A percentile compares a stretch with the other conserved stretches of the same genome.
These are phyloP conservation scores for Samsoniella hepiali DNA, from an alignment of 2,329 filamentous ascomycete genomes.

Conservation along the genomic window DNA sequence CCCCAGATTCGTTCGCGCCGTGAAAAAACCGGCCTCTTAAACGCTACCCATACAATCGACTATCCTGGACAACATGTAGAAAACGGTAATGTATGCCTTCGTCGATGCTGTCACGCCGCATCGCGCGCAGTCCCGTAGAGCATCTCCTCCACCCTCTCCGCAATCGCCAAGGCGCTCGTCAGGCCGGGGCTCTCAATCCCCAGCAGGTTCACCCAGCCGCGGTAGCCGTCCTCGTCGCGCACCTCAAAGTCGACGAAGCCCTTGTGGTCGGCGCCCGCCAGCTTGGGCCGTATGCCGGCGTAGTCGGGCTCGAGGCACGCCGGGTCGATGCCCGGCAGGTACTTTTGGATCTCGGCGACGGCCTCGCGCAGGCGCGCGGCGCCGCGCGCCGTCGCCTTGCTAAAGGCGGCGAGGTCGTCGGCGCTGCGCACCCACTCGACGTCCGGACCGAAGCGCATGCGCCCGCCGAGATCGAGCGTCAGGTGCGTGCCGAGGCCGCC, in stretches of 20 bases:
- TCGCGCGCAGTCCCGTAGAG: slow-evolving; percentile 38
- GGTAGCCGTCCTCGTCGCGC: slow-evolving; percentile 68
- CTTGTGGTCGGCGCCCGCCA: slow-evolving; percentile 57
- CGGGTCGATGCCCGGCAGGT: slow-evolving; percentile 71
- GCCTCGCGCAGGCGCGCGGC: slow-evolving; percentile 61
- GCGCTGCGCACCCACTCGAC: slow-evolving; percentile 85
- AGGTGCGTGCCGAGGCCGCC: slow-evolving; percentile 90
- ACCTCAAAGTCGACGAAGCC: slow-evolving; percentile 86
- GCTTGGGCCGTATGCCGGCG: slow-evolving; percentile 86
- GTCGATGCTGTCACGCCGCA: background rate
- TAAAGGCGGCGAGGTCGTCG: slow-evolving; percentile 60
- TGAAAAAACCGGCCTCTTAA: background rate
- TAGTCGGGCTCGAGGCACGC: slow-evolving; percentile 74
- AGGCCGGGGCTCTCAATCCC: slow-evolving; percentile 93
- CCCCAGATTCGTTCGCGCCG: background rate
- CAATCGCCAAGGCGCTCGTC: slow-evolving; percentile 84
- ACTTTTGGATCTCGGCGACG: slow-evolving; percentile 70
- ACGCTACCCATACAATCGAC: background rate
- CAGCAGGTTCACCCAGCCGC: slow-evolving; percentile 83
- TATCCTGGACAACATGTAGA: background rate
- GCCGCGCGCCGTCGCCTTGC: slow-evolving; percentile 35
- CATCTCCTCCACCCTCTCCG: slow-evolving; percentile 62
- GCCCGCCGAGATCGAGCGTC: slow-evolving; percentile 81
- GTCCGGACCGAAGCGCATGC: slow-evolving; percentile 89
- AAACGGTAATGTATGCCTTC: no score